Base-by-base conservation (phyloP, 495 filamentous ascomycete genomes). In the Xylaria cubensis region DNA sequence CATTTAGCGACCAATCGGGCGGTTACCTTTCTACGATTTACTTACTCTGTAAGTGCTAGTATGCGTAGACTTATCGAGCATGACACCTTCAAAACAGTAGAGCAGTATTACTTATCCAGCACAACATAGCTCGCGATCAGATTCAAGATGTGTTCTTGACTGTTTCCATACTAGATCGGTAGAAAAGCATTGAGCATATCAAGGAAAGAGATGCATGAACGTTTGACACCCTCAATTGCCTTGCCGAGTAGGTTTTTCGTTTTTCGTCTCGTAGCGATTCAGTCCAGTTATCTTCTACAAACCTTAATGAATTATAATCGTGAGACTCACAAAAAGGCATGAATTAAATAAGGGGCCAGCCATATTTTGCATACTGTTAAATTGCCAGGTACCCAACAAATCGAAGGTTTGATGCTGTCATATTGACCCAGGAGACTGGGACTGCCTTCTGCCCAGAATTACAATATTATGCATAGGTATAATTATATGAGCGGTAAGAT, bases 1-100 rank as follows among this genome's bases (percentile, higher is more conserved):
- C 26, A 42, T 44, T 39, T 42, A 39, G 19, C 58, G 15, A 34
- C 62, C 64, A 67, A 67, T 42, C 46, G 64, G n/a, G 46, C 44
- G 44, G 29, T 24, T 67, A 34, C 24, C 46, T n/a, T 44, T 15
- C 8, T 50, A 8, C 36, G 44, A 48, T 48, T 48, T 48, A 41
- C n/a, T 6, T 55, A 55, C 51, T 26, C 8, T 58, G n/a, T 19
- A 19, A 6, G 29, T 21, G 36, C 36, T 39, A 39, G 36, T 39
- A 24, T 42, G 39, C 39, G 58, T 17, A 2, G 36, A 62, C 58
- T 41, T 12, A 9, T 36, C 13, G 32, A 41, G 41, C 21, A 41
- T 10, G 4, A 58, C 9, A 21, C 15, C 26, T 34, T 58, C 55
- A 9, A 34, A 58, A n/a, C 34, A 61, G n/a, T 36, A 36, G 15